Evolutionary conservation across 768 basidiomycete species (phyloP), one percentile per base, ranked within the genome.

Genomic region (Hericium coralloides): DNA sequence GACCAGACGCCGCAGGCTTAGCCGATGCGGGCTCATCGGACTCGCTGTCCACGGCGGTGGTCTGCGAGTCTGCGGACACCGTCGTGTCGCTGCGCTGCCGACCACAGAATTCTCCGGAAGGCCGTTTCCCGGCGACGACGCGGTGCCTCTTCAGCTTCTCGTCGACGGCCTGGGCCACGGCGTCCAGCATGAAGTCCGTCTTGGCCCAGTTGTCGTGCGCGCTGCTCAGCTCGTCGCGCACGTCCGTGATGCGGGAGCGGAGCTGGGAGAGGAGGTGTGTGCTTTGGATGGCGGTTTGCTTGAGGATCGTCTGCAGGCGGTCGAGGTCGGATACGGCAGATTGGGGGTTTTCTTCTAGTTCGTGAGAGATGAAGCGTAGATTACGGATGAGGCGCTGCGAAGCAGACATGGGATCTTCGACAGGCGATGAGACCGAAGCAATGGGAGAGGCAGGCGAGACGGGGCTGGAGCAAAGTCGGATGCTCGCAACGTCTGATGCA

Each of bases 31-130:
- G 18, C 17, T 25, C 23, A 7, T 48, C 41, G 12, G 39, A 31
- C 45, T 63, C 39, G 20, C 60, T 63, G 23, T 59, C 56, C 7
- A 85, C 81, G 17, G 75, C 75, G 0, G 85, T 87, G 22, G 65
- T 65, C 54, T 82, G 78, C 1, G 86, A 87, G 66, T 86, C 84
- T 64, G 80, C 79, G n/a, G 86, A 87, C 50, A 80, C 84, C 55
- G 83, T 76, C 14, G 79, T 74, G 1, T 68, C 67, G n/a, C 73
- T 71, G 41, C 75, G 73, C 25, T 56, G 58, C 41, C 66, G 62
- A 53, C 60, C 63, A 14, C 43, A 36, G 38, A 55, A 55, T n/a
- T 64, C 60, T 39, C 57, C 56, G 22, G 31, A 17, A 18, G 47
- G 38, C n/a, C 48, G 56, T 53, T 39, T 58, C 37, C 12, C 5